phyloP scores from a whole-genome alignment of 371 early-diverging fungal genomes.

The Mucor piriformis region DNA sequence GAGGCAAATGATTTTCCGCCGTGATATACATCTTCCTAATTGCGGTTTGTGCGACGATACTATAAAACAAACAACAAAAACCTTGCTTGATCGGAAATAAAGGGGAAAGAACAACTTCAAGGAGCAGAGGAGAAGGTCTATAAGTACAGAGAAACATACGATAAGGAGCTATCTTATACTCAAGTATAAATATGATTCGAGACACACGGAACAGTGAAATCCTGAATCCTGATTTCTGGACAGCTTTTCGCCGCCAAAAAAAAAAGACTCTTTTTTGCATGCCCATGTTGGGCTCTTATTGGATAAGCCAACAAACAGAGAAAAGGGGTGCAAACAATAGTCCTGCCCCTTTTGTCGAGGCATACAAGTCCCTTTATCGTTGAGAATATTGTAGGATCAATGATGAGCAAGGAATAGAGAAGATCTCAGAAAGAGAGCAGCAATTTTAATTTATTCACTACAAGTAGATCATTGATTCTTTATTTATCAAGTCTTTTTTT shows the following conservation, averaged over 20 bases:
- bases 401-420: background rate
- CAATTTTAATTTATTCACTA: background rate
- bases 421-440: background rate
- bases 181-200: background rate
- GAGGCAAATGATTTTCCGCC: background rate
- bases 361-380: no score
- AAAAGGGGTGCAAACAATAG: background rate
- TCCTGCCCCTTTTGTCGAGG: background rate
- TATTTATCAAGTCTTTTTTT: slow-evolving; percentile 13
- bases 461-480: slow-evolving; percentile 5
- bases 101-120: no score
- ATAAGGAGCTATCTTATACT: background rate
- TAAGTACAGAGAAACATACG: no score
- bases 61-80: no score
- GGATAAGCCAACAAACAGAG: slow-evolving; percentile 5
- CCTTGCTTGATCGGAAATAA: no score
- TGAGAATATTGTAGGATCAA: background rate
- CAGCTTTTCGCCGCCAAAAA: background rate
- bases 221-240: slow-evolving; percentile 1
- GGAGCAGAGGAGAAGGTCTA: no score
- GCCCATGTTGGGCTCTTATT: background rate
- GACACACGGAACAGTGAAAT: background rate
- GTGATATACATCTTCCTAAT: background rate
- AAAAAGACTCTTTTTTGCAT: background rate
- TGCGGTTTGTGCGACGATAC: background rate